Percentiles rank a stretch among this genome's conserved stretches.
phyloP scores from a whole-genome alignment of 306 rosid species.

The Quercus wislizeni region DNA sequence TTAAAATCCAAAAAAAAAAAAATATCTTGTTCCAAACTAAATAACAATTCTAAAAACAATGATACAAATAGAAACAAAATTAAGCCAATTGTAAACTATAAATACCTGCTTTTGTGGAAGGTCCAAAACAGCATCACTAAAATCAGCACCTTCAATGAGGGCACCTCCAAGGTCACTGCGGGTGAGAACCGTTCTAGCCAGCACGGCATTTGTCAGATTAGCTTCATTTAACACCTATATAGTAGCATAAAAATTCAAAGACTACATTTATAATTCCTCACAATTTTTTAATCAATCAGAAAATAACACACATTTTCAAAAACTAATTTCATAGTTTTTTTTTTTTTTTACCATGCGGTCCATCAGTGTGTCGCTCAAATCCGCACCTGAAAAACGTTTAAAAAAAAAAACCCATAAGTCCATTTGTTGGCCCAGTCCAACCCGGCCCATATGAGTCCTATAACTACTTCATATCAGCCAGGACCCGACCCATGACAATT shows the following conservation, averaged over 20 bases:
- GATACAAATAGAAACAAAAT: not conserved
- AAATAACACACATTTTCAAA: not conserved
- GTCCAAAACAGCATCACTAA: constrained; percentile 93
- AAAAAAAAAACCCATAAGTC: not conserved
- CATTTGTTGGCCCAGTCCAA: not conserved
- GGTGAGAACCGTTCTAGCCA: constrained; percentile 82
- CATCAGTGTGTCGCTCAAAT: constrained; percentile 94
- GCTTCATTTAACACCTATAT: constrained; percentile 83
- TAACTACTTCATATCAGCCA: not conserved
- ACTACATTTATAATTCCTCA: not conserved
- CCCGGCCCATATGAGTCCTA: not conserved
- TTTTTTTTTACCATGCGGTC: constrained; percentile 80
- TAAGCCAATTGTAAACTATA: not conserved
- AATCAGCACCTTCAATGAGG: constrained; percentile 83
- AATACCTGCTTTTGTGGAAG: constrained; percentile 72
- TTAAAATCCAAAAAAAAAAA: too few relatives aligned
- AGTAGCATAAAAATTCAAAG: not conserved
- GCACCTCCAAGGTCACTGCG: constrained; percentile 95
- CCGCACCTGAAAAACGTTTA: constrained; percentile 50
- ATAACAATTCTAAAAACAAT: too few relatives aligned
- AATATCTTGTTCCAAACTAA: too few relatives aligned
- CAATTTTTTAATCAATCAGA: not conserved
- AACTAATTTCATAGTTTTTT: not conserved
- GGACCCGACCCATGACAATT: too few relatives aligned
- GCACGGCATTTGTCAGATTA: constrained; percentile 77